Conservation (phyloP, 2,329 filamentous ascomycete species). For the Cladosporium sp. region DNA sequence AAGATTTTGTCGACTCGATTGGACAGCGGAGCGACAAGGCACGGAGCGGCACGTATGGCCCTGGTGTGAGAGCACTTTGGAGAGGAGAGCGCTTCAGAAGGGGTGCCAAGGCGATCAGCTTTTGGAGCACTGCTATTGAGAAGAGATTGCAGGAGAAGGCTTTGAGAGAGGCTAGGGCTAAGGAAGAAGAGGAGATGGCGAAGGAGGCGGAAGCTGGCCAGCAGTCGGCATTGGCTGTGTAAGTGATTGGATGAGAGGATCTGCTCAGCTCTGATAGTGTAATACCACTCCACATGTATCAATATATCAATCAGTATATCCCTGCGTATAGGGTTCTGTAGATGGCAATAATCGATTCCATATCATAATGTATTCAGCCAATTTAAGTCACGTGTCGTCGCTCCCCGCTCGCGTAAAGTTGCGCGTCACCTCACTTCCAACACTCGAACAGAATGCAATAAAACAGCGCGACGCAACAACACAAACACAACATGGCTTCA, state of each 20-base stretch:
- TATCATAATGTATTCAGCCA: no score
- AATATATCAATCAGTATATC: no score
- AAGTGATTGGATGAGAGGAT: no score
- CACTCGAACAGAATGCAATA: background rate
- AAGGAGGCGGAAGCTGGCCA: background rate
- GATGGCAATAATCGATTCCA: no score
- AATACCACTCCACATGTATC: no score
- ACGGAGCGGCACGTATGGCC: background rate
- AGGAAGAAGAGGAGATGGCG: background rate
- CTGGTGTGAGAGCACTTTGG: background rate
- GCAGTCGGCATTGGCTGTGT: background rate
- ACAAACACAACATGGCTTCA: background rate
- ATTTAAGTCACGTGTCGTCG: background rate
- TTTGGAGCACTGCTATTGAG: background rate
- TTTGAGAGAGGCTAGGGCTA: background rate
- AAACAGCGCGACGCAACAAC: background rate
- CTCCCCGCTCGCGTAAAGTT: background rate
- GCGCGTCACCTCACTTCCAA: background rate
- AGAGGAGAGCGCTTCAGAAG: background rate
- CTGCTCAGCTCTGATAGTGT: no score
- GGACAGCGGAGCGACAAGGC: background rate
- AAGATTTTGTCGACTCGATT: background rate
- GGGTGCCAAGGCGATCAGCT: background rate
- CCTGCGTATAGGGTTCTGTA: no score
- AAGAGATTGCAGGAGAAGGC: slow-evolving; percentile 4